A percentile compares a stretch with the other conserved stretches of the same genome.
Conservation (phyloP, 371 early-diverging fungal species). For the Mortierella sp. region DNA sequence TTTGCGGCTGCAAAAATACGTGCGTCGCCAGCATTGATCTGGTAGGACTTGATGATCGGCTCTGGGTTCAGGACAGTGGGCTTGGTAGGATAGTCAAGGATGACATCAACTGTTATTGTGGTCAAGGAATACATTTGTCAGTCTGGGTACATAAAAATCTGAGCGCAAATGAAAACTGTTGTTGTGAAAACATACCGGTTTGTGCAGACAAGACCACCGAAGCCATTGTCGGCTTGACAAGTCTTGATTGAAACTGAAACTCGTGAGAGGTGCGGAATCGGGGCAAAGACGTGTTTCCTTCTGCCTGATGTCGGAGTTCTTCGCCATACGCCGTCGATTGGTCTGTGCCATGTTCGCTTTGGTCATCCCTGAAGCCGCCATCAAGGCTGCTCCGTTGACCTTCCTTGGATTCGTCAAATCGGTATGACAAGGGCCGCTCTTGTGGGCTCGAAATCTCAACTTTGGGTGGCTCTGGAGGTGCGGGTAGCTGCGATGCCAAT, state of each 20-base stretch:
- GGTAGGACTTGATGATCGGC: constrained; percentile 58
- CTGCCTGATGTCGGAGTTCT: constrained; percentile 47
- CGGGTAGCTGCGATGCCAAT: constrained; percentile 18
- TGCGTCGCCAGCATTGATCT: constrained; percentile 66
- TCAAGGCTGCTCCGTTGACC: constrained; percentile 24
- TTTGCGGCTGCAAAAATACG: constrained; percentile 71
- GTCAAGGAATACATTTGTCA: not conserved
- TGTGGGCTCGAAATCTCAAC: not conserved
- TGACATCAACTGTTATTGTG: constrained; percentile 52
- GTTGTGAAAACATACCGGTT: constrained; percentile 23
- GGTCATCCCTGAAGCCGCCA: constrained; percentile 39
- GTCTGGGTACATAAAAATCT: not conserved
- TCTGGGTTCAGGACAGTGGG: constrained; percentile 31
- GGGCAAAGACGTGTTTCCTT: constrained; percentile 15
- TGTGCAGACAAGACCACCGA: constrained; percentile 34
- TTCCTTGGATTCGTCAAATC: constrained; percentile 25
- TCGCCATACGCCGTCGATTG: constrained; percentile 53
- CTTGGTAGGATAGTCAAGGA: constrained; percentile 51
- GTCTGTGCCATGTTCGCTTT: constrained; percentile 54
- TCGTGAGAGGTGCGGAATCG: constrained; percentile 16
- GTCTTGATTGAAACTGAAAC: constrained; percentile 3
- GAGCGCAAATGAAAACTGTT: not conserved
- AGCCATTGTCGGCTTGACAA: constrained; percentile 42
- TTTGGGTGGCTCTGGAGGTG: constrained; percentile 3
- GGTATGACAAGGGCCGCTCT: not conserved